Conservation (phyloP, 2,329 filamentous ascomycete species). For the Calonectria honghensis region DNA sequence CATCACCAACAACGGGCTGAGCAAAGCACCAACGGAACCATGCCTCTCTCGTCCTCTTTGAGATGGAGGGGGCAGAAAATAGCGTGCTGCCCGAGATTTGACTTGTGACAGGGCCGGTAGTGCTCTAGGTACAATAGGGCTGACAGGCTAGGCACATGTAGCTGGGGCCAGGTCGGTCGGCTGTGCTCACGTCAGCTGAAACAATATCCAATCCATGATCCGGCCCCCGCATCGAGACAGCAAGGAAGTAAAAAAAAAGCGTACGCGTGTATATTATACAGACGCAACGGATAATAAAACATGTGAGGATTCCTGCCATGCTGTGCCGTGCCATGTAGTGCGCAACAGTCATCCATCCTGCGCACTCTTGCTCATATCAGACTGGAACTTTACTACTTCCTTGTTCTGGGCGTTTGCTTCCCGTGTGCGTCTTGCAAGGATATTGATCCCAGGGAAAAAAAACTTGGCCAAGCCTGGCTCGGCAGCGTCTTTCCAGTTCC, state of each 20-base stretch:
- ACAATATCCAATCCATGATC: neutral
- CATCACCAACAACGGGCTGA: neutral
- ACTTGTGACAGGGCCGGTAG: neutral
- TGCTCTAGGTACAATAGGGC: neutral
- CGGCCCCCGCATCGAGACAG: neutral
- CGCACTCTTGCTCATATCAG: neutral
- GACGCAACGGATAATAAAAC: neutral
- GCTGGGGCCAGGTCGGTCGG: neutral
- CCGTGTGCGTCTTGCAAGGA: neutral
- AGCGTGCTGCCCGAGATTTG: neutral
- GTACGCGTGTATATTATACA: slow-evolving; percentile 4
- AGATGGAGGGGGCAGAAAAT: neutral
- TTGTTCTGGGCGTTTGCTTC: too few species aligned
- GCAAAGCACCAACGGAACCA: too few species aligned
- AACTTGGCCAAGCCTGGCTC: neutral
- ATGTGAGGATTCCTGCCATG: neutral
- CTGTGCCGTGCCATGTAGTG: neutral
- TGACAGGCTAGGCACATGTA: slow-evolving; percentile 1
- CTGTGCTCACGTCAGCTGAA: slow-evolving; percentile 5
- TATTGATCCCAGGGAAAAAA: neutral
- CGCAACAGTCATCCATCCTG: neutral
- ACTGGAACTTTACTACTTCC: too few species aligned
- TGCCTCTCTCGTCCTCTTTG: too few species aligned
- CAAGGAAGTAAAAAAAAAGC: neutral
- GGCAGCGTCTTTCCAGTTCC: neutral